Base-by-base conservation (phyloP, 768 basidiomycete species). In the Lentinus brumalis region DNA sequence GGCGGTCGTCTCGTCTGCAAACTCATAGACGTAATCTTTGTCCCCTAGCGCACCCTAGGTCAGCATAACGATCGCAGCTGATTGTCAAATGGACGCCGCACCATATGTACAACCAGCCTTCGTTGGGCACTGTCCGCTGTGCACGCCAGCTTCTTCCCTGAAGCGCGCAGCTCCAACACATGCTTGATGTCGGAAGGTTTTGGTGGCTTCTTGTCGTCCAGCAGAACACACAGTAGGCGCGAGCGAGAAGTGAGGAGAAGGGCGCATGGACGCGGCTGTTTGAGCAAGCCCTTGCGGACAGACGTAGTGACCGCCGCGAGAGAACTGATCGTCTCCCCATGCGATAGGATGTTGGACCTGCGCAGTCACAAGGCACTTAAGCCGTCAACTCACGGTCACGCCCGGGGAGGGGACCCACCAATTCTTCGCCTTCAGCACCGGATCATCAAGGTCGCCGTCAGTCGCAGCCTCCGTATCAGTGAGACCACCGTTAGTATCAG, bases 251-350 rank as follows among this genome's bases (percentile, higher is more conserved):
- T 63, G 2, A 63, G 56, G 8, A 63, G 39, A 0, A 63, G 57
- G 2, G 53, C 50, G 18, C 62, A 63, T 38, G 50, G 12, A 14
- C 57, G 53, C 16, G 26, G 45, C 38, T 63, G 62, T 38, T 53
- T 63, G 14, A 59, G 16, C 7, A 59, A 38, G 15, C 62, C 62
- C 31, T 57, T 53, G 26, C 62, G 57, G 14, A 59, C 15, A 21
- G 31, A 47, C 6, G 57, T 46, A 16, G 31, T 53, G 11, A 53
- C 57, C 3, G 21, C 9, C 7, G 54, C 52, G 30, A 35, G 35
- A 44, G 32, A 18, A 14, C 57, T 49, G 15, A 59, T 44, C 45
- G 53, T 52, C 51, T 63, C 62, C 1, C 40, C 46, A 2, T 40
- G 26, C 6, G 31, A 38, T 7, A 63, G 42, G 15, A 59, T 21